A percentile compares a stretch with the other conserved stretches of the same genome.
Evolutionary conservation across 306 rosid genomes (phyloP).

Genomic region (Cyamopsis tetragonoloba): DNA sequence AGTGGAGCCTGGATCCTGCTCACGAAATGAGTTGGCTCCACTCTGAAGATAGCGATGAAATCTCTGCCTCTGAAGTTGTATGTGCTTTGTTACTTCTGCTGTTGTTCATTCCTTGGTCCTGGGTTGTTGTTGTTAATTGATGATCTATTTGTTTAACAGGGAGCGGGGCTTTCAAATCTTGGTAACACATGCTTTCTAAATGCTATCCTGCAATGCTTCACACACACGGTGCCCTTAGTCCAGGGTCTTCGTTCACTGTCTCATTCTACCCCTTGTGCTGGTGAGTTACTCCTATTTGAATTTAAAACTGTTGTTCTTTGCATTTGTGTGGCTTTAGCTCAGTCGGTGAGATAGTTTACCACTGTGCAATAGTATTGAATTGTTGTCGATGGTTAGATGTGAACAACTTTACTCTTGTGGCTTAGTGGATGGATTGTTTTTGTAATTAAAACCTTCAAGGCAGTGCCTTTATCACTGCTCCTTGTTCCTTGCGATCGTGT

Average conservation of each 20-base stretch:
- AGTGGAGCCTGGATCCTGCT: not conserved
- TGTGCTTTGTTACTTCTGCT: conserved; percentile 35
- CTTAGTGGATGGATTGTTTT: not conserved
- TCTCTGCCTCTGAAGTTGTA: conserved; percentile 1
- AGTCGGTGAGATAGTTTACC: too few relatives aligned
- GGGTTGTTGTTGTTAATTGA: not conserved
- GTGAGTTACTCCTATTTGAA: conserved; percentile 35
- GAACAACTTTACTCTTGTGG: not conserved
- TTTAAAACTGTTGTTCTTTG: not conserved
- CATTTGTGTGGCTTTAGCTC: not conserved
- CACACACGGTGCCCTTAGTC: conserved; percentile 79
- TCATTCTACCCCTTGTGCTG: conserved; percentile 40
- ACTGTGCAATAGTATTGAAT: too few relatives aligned
- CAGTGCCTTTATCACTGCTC: not conserved
- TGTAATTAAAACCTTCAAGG: not conserved
- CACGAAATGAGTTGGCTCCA: not conserved
- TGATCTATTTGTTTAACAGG: conserved; percentile 42
- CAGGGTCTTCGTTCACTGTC: conserved; percentile 45
- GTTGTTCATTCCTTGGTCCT: not conserved
- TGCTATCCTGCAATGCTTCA: conserved; percentile 77
- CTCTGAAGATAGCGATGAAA: not conserved
- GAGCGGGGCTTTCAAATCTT: conserved; percentile 76
- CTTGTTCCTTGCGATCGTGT: not conserved
- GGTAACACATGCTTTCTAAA: conserved; percentile 89
- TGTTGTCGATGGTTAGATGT: not conserved